Evolutionary conservation across 805 yeast species (phyloP).

Genomic region (Myxozyma kluyveri): DNA sequence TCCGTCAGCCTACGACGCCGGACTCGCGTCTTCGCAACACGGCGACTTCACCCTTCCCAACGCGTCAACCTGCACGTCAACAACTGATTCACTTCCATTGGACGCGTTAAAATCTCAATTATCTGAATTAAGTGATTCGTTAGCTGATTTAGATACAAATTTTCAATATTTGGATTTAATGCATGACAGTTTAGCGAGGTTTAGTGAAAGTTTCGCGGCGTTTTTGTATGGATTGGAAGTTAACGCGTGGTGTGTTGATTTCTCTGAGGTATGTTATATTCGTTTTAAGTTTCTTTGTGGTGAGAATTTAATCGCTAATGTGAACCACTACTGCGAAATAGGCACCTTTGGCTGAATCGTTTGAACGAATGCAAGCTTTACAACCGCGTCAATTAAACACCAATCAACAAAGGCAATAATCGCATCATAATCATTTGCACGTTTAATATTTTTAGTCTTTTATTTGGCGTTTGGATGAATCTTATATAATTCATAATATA

Average conservation of each 20-base stretch:
- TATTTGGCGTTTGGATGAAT: too few relatives aligned
- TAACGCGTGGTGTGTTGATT: constrained; percentile 87
- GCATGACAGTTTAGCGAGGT: constrained; percentile 59
- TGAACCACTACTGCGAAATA: constrained; percentile 1
- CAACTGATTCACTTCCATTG: constrained; percentile 13
- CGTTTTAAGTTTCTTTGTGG: not conserved
- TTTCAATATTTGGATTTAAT: constrained; percentile 55
- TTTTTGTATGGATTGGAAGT: constrained; percentile 76
- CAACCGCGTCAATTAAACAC: constrained; percentile 1
- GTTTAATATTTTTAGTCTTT: too few relatives aligned
- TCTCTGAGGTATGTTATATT: constrained; percentile 37
- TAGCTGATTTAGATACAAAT: constrained; percentile 54
- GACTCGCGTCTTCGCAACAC: too few relatives aligned
- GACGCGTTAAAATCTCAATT: constrained; percentile 30
- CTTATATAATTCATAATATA: too few relatives aligned
- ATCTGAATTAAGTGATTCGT: constrained; percentile 37
- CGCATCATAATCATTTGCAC: too few relatives aligned
- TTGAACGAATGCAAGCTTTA: not conserved
- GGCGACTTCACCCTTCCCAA: too few relatives aligned
- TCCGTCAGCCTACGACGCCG: too few relatives aligned
- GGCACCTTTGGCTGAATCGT: constrained; percentile 27
- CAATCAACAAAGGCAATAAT: constrained; percentile 11
- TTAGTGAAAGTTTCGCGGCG: constrained; percentile 77
- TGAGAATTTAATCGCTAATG: not conserved
- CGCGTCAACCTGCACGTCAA: constrained; percentile 2